Evolutionary conservation across 805 yeast species (phyloP).

Genomic region (Kodamaea leandrae): DNA sequence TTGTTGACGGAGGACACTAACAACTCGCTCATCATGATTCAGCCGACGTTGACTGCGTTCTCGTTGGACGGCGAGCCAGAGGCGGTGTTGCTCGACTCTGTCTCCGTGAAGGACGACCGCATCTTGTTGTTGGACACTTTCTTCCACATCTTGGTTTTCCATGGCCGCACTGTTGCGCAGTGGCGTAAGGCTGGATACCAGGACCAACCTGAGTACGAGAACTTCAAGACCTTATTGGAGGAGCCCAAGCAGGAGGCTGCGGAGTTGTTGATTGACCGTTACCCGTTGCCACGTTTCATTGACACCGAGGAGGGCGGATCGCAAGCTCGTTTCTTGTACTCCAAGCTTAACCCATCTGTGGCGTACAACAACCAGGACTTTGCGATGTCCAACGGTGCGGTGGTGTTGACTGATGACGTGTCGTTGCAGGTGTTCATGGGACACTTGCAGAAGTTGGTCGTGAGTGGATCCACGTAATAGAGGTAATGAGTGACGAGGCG

Average conservation of each 20-base stretch:
- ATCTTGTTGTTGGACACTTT: conserved; percentile 90
- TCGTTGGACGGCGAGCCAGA: conserved; percentile 75
- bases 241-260: conserved; percentile 93
- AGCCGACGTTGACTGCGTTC: conserved; percentile 90
- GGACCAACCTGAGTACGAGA: conserved; percentile 84
- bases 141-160: conserved; percentile 93
- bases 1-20: conserved; percentile 88
- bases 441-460: conserved; percentile 90
- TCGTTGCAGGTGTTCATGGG: conserved; percentile 92
- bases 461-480: conserved; percentile 40
- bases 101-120: conserved; percentile 84
- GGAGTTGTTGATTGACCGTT: conserved; percentile 83
- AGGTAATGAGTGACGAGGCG: neutral
- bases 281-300: conserved; percentile 96
- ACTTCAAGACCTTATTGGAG: conserved; percentile 80
- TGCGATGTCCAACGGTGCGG: conserved; percentile 52
- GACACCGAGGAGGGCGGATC: conserved; percentile 98
- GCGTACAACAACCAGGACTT: conserved; percentile 65
- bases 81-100: conserved; percentile 91
- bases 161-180: conserved; percentile 90
- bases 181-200: conserved; percentile 97
- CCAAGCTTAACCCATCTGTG: conserved; percentile 92
- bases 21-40: conserved; percentile 94
- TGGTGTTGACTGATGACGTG: conserved; percentile 95
- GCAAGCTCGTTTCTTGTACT: conserved; percentile 93